These are phyloP conservation scores for Suillus subalutaceus DNA, from an alignment of 768 basidiomycete genomes.

Conservation along the genomic window DNA sequence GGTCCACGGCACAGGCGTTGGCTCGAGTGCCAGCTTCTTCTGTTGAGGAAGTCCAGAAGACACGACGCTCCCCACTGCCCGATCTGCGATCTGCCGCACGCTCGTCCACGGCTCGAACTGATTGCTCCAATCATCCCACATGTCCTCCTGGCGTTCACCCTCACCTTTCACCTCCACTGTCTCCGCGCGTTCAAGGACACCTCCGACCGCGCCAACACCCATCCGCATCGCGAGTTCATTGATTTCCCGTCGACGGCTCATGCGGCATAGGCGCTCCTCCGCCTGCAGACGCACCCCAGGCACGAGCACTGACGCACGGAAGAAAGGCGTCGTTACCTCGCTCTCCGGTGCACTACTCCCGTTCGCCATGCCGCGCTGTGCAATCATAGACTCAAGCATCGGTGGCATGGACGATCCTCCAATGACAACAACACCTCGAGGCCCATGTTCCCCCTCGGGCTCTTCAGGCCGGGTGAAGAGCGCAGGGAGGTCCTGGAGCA, in stretches of 20 bases:
- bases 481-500: slow-evolving; percentile 67
- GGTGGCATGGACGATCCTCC: slow-evolving; percentile 43
- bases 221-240: slow-evolving; percentile 86
- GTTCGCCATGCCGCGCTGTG: slow-evolving; percentile 22
- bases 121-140: slow-evolving; percentile 72
- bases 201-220: slow-evolving; percentile 78
- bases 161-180: slow-evolving; percentile 14
- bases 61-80: slow-evolving; percentile 70
- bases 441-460: slow-evolving; percentile 34
- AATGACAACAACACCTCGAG: slow-evolving; percentile 50
- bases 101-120: slow-evolving; percentile 68
- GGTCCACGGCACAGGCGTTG: slow-evolving; percentile 68
- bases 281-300: slow-evolving; percentile 58
- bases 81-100: slow-evolving; percentile 75
- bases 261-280: slow-evolving; percentile 59
- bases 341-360: slow-evolving; percentile 23
- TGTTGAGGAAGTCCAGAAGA: slow-evolving; percentile 21
- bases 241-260: slow-evolving; percentile 68
- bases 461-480: slow-evolving; percentile 45
- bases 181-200: slow-evolving; percentile 47
- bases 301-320: slow-evolving; percentile 71
- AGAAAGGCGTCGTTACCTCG: slow-evolving; percentile 46
- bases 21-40: slow-evolving; percentile 34
- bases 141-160: slow-evolving; percentile 23
- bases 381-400: slow-evolving; percentile 26